Base-by-base conservation (phyloP, 2,329 filamentous ascomycete species). In the Chalaropsis ovoidea region DNA sequence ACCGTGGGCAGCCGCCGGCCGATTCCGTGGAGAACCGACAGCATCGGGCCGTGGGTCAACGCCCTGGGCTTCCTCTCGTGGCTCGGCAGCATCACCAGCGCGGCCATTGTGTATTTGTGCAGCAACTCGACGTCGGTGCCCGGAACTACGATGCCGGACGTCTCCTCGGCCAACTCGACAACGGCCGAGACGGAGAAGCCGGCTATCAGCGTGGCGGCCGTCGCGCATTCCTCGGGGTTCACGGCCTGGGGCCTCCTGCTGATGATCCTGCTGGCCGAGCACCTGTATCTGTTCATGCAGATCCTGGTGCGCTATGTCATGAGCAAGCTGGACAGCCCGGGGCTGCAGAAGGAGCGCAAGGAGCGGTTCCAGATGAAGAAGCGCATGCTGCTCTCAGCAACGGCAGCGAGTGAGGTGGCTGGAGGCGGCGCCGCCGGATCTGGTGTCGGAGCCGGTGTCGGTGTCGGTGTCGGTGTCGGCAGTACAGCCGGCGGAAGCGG, bases 11-110 rank as follows among this genome's bases (percentile, higher is more conserved):
- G 90, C 79, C 88, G 93, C 71, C 86, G 94, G 2, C 94, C 94
- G 0, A 90, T 89, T 45, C 94, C 94, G 0, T 90, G 88, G 82
- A 85, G 94, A 64, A 86, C 90, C 1, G 94, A 97, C 76, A 94
- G 89, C 0, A 97, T 99, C 70, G 94, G 94, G 0, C 92, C 94
- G 0, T 97, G 91, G 88, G 79, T 97, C 13, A 84, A 91, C 69
- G 86, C 89, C 0, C 80, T 99, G 1, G 87, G 86, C 17, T 95
- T 97, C 73, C 79, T 97, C n/a, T 88, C 90, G 2, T 97, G 94
- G 94, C 79, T 96, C 27, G 94, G 94, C 49, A 94, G 88, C 70
- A 79, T 97, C 67, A 95, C 91, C 4, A 91, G 88, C 65, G 86
- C 91, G 0, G 90, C 92, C 0, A 83, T 97, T 61, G 88, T 96